Evolutionary conservation across 345 rosid species (phyloP), one percentile per base, ranked within the genome.

Genomic region (Pugionium cornutum): DNA sequence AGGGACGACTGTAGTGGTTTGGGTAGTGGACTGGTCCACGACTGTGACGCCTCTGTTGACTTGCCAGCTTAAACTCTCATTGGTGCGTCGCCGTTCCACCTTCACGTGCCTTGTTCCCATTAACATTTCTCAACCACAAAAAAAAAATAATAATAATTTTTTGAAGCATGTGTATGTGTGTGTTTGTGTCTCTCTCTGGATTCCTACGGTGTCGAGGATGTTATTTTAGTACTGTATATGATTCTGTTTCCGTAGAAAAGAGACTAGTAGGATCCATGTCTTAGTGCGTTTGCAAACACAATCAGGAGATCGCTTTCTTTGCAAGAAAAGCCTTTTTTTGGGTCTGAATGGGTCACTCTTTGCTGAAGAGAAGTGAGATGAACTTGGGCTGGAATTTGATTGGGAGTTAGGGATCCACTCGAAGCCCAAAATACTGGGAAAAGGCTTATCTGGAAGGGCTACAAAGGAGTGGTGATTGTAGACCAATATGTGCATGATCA

Each of bases 1-100:
- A 74, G 52, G 81, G 85, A 73, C 78, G 76, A 79, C 82, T 56
- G 25, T 32, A 53, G 78, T 72, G 75, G 80, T 31, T 37, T 54
- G 43, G 32, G 51, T 44, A 54, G 70, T 64, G 70, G 76, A 64
- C 41, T 64, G 66, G 70, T 72, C 76, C 66, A 72, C 59, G 65
- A 64, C 65, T 41, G 39, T 55, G 69, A 71, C 75, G 47, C 53
- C 53, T 63, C 66, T 64, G 70, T 59, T 72, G 60, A 72, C 66
- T 57, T 57, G 58, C 57, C 66, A 57, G 7, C 70, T 63, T 69
- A 30, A 53, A 48, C 53, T 66, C 57, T 65, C 35, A 51, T 66
- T 69, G 64, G 76, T 63, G 45, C 53, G 2, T 48, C 51, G 2
- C 7, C 5, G 44, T 67, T 46, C 63, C 46, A 40, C 28, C 56